Percentiles rank a stretch among this genome's conserved stretches.
phyloP scores from a whole-genome alignment of 192 early-diverging fungal genomes.

The Backusella liffmaniae region DNA sequence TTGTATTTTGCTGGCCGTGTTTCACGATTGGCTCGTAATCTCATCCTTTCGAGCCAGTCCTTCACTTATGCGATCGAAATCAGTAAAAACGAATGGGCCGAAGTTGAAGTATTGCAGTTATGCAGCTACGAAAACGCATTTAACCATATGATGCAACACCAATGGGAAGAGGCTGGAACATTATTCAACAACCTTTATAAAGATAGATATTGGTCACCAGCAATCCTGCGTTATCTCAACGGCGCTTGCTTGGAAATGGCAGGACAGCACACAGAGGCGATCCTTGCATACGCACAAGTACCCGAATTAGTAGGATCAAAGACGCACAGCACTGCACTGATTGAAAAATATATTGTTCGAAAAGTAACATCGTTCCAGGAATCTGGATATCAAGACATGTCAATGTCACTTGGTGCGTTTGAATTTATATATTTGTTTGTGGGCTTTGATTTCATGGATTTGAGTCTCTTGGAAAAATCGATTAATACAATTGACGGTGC shows the following conservation, averaged over 20 bases:
- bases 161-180: constrained; percentile 42
- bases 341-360: constrained; percentile 47
- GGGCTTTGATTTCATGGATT: constrained; percentile 42
- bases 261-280: constrained; percentile 68
- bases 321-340: constrained; percentile 38
- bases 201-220: constrained; percentile 50
- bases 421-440: constrained; percentile 50
- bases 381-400: constrained; percentile 45
- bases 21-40: constrained; percentile 36
- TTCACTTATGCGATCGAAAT: constrained; percentile 42
- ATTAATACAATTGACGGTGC: constrained; percentile 21
- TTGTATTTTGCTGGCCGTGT: constrained; percentile 49
- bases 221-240: constrained; percentile 43
- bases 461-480: constrained; percentile 18
- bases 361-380: constrained; percentile 43
- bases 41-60: constrained; percentile 41
- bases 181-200: constrained; percentile 43
- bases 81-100: constrained; percentile 41
- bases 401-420: constrained; percentile 41
- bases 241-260: constrained; percentile 48
- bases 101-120: constrained; percentile 39
- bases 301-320: constrained; percentile 38
- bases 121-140: constrained; percentile 48
- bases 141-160: constrained; percentile 42
- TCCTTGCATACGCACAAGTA: constrained; percentile 57